Percentiles rank a stretch among this genome's conserved stretches.
Evolutionary conservation across 306 rosid genomes (phyloP).

Genomic region (Prunus davidiana): DNA sequence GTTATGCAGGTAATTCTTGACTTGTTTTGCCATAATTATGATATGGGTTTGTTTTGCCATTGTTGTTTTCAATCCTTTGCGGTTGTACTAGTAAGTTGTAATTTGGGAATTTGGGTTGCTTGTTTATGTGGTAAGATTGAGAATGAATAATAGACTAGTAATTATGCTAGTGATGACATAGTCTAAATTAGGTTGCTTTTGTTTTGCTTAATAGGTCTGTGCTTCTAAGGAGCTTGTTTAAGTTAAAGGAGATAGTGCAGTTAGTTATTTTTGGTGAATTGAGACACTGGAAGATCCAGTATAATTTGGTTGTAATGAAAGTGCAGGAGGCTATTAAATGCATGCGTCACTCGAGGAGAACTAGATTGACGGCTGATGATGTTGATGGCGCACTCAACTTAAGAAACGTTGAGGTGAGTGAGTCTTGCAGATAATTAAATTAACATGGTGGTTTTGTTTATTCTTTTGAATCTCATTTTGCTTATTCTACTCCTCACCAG

Average conservation of each 20-base stretch:
- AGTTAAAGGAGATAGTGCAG: not conserved
- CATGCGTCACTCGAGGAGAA: slow-evolving; percentile 89
- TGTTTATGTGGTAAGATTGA: not conserved
- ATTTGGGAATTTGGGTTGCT: not conserved
- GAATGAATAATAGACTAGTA: not conserved
- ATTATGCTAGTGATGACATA: not conserved
- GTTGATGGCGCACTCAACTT: slow-evolving; percentile 82
- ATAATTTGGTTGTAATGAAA: slow-evolving; percentile 17
- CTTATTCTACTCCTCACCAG: slow-evolving; percentile 36
- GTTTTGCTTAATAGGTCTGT: not conserved
- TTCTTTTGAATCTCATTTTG: slow-evolving; percentile 14
- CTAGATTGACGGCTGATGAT: slow-evolving; percentile 69
- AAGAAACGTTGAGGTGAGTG: slow-evolving; percentile 78
- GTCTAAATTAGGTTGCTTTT: not conserved
- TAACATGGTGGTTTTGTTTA: not conserved
- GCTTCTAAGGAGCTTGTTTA: no score
- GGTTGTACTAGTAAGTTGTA: not conserved
- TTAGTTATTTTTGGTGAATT: not conserved
- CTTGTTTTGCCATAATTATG: not conserved
- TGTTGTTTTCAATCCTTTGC: not conserved
- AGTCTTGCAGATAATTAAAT: not conserved
- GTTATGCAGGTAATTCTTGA: slow-evolving; percentile 68
- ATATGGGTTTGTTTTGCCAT: not conserved
- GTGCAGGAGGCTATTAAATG: slow-evolving; percentile 90
- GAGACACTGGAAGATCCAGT: not conserved